A percentile compares a stretch with the other conserved stretches of the same genome.
Evolutionary conservation across 805 yeast genomes (phyloP).

Genomic region (Kregervanrija pseudodelftensis): DNA sequence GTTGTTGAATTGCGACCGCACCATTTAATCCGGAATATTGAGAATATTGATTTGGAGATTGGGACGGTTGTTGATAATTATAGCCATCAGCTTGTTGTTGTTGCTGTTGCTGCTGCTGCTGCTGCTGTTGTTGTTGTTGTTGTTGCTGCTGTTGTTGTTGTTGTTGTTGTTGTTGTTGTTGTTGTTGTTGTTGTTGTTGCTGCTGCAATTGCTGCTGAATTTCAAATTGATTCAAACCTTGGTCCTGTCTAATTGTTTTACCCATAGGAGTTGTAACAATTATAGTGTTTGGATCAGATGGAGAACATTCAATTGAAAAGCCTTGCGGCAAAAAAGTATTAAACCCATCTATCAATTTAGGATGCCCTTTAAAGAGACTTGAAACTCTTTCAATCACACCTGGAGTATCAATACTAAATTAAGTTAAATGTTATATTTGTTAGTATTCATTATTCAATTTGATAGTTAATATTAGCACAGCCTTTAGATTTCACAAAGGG

Average conservation of each 20-base stretch:
- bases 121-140: conserved; percentile 5
- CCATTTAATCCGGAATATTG: no score
- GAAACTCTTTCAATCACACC: conserved; percentile 97
- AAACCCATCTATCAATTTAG: conserved; percentile 90
- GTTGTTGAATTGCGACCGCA: neutral
- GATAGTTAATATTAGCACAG: no score
- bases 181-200: conserved; percentile 18
- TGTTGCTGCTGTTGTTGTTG: conserved; percentile 11
- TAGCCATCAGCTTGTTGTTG: conserved; percentile 12
- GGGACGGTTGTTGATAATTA: no score
- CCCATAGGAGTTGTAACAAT: conserved; percentile 96
- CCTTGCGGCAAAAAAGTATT: conserved; percentile 98
- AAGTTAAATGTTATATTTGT: conserved; percentile 8
- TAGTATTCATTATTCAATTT: conserved; percentile 10
- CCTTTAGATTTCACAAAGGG: no score
- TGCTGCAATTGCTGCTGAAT: conserved; percentile 10
- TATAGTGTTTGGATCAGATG: conserved; percentile 86
- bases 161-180: conserved; percentile 7
- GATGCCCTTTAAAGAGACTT: conserved; percentile 84
- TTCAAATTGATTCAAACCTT: conserved; percentile 19
- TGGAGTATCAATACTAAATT: conserved; percentile 77
- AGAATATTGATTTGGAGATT: no score
- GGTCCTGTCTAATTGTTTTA: conserved; percentile 64
- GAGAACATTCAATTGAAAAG: conserved; percentile 88
- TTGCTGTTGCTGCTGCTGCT: conserved; percentile 11